Conservation (phyloP, 495 filamentous ascomycete species). For the Lophiotrema nucula region DNA sequence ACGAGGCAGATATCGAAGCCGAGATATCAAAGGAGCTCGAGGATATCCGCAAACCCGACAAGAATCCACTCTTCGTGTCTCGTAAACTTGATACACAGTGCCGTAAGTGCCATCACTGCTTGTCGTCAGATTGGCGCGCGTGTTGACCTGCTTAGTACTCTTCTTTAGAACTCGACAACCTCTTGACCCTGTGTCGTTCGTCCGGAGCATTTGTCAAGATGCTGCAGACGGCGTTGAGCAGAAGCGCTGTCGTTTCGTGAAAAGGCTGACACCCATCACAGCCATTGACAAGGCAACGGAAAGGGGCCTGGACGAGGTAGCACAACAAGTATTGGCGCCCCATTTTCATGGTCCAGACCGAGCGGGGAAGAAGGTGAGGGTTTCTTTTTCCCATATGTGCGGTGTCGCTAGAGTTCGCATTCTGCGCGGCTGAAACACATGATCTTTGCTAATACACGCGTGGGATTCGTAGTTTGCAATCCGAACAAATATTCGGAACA, state of each 20-base stretch:
- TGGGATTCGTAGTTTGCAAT: conserved; percentile 72
- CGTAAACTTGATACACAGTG: conserved; percentile 77
- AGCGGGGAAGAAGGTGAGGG: conserved; percentile 35
- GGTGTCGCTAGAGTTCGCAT: conserved; percentile 5
- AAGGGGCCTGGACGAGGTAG: conserved; percentile 70
- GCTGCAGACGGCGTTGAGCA: conserved; percentile 46
- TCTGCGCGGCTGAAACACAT: conserved; percentile 4
- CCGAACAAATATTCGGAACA: conserved; percentile 76
- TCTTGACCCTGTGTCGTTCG: conserved; percentile 77
- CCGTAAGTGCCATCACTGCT: conserved; percentile 55
- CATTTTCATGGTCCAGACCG: conserved; percentile 61
- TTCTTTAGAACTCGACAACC: conserved; percentile 66
- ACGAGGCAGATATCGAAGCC: conserved; percentile 71
- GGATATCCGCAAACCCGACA: conserved; percentile 55
- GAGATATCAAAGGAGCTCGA: conserved; percentile 77
- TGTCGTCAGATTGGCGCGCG: too few relatives aligned
- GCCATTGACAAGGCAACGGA: conserved; percentile 75
- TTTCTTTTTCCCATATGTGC: conserved; percentile 2
- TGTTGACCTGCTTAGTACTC: conserved; percentile 47
- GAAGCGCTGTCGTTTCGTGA: conserved; percentile 70
- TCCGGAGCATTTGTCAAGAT: conserved; percentile 72
- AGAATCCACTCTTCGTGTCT: conserved; percentile 55
- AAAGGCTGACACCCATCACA: conserved; percentile 79
- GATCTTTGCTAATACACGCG: conserved; percentile 22
- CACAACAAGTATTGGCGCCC: conserved; percentile 64